Evolutionary conservation across 2,329 filamentous ascomycete genomes (phyloP).

Genomic region (Aspergillus hortae): DNA sequence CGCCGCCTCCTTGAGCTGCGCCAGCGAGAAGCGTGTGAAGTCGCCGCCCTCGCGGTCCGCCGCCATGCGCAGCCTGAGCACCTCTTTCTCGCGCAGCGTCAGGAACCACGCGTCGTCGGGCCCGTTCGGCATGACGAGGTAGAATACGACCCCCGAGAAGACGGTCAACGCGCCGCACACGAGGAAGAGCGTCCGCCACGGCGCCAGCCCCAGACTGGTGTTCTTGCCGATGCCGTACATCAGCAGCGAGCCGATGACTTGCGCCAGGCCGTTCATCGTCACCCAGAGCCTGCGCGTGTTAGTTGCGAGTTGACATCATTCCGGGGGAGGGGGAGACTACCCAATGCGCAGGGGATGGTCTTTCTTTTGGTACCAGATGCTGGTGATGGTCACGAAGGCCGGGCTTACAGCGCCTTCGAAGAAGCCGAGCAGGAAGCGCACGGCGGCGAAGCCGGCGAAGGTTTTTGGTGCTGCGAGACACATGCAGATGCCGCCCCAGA

Average conservation of each 20-base stretch:
- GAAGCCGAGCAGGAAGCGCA: constrained; percentile 45
- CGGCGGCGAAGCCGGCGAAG: constrained; percentile 39
- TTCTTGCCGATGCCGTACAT: constrained; percentile 52
- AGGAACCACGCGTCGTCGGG: constrained; percentile 51
- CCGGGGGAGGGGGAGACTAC: background rate
- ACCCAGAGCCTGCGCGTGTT: constrained; percentile 27
- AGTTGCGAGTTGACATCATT: background rate
- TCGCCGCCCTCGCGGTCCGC: constrained; percentile 30
- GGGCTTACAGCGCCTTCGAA: constrained; percentile 45
- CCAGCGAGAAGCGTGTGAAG: constrained; percentile 40
- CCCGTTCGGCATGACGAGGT: constrained; percentile 45
- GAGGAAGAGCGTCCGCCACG: constrained; percentile 50
- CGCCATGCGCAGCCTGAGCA: constrained; percentile 32
- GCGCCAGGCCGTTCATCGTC: constrained; percentile 46
- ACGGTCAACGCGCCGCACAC: constrained; percentile 49
- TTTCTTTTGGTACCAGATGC: constrained; percentile 39
- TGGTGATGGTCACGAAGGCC: constrained; percentile 47
- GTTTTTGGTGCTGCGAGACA: constrained; percentile 42
- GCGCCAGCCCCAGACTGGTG: constrained; percentile 31
- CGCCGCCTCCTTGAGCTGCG: constrained; percentile 45
- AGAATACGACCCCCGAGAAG: constrained; percentile 44
- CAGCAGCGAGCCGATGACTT: constrained; percentile 45
- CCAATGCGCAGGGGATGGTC: constrained; percentile 34
- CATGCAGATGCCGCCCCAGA: constrained; percentile 46
- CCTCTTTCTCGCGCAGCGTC: constrained; percentile 38